These are phyloP conservation scores for Erigeron canadensis DNA, from an alignment of 129 eudicot genomes.

Conservation along the genomic window DNA sequence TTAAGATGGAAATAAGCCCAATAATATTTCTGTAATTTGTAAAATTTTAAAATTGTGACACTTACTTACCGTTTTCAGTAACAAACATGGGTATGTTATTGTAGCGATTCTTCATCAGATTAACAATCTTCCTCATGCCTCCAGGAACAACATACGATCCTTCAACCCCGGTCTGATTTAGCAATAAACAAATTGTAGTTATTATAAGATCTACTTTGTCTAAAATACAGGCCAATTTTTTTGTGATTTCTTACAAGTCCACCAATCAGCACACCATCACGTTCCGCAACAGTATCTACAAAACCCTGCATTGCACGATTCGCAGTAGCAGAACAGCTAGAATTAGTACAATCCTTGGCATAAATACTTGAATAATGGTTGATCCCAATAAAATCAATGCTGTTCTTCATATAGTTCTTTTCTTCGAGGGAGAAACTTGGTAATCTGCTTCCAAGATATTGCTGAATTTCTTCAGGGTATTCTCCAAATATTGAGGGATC, in stretches of 20 bases:
- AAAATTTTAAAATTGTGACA: background rate
- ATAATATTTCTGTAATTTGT: conserved; percentile 1
- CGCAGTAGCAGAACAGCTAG: conserved; percentile 33
- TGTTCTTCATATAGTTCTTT: conserved; percentile 38
- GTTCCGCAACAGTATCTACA: conserved; percentile 27
- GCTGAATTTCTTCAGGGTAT: conserved; percentile 66
- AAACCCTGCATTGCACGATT: conserved; percentile 52
- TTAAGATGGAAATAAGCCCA: background rate
- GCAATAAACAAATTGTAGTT: background rate
- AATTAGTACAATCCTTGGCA: conserved; percentile 56
- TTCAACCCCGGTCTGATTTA: conserved; percentile 41
- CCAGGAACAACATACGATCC: conserved; percentile 61
- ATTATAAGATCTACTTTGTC: background rate
- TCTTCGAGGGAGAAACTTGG: conserved; percentile 61
- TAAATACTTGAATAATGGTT: conserved; percentile 65
- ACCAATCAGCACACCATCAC: conserved; percentile 65
- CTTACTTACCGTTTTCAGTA: conserved; percentile 69
- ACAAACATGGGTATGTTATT: conserved; percentile 57
- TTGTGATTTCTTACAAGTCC: conserved; percentile 43
- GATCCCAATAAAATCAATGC: conserved; percentile 68
- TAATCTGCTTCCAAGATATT: conserved; percentile 41
- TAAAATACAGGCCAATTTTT: background rate
- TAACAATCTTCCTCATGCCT: conserved; percentile 63
- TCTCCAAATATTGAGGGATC: conserved; percentile 72
- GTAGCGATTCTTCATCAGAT: conserved; percentile 50